Base-by-base conservation (phyloP, 345 rosid species). In the Syzygium aqueum region DNA sequence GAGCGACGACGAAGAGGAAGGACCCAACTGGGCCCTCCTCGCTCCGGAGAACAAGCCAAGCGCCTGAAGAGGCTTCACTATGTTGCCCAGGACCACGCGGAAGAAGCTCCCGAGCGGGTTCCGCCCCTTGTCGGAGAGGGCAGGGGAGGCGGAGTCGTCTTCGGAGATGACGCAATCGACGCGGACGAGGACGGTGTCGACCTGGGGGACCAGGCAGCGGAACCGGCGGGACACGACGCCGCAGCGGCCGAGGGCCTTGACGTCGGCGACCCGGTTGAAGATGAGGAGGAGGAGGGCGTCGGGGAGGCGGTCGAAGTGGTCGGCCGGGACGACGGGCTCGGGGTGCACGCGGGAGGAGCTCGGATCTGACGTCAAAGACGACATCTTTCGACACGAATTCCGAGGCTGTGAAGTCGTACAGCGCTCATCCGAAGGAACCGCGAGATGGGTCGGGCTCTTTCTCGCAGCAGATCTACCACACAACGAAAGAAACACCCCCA, bases 131-230 rank as follows among this genome's bases (percentile, higher is more conserved):
- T 92, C 93, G 21, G 91, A 92, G 11, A 92, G 53, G 84, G 80
- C 78, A 8, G 92, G 88, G 84, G 92, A 91, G 33, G 92, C 78
- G 59, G 63, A 87, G n/a, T 96, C 98, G 28, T 97, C 98, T 59
- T 97, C 98, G 88, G 99, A 95, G 88, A 96, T 96, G 28, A 96
- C 96, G 52, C 99, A 96, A 46, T 96, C 98, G 52, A 97, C 98
- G 33, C 96, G 95, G 23, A 98, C 97, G n/a, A 96, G 89, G 59
- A 98, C 98, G 97, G 92, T 92, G 3, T 96, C 96, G 11, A 98
- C 99, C 80, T 95, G 98, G 1, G 97, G 95, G 40, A 96, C 94
- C 4, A 98, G 93, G 3, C 94, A 93, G 73, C 93, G 95, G 84
- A 96, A 97, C 2, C 99, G 92, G 27, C 94, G 91, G 3, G 96